These are phyloP conservation scores for Lojkania enalia DNA, from an alignment of 2,329 filamentous ascomycete species.

Conservation along the genomic window DNA sequence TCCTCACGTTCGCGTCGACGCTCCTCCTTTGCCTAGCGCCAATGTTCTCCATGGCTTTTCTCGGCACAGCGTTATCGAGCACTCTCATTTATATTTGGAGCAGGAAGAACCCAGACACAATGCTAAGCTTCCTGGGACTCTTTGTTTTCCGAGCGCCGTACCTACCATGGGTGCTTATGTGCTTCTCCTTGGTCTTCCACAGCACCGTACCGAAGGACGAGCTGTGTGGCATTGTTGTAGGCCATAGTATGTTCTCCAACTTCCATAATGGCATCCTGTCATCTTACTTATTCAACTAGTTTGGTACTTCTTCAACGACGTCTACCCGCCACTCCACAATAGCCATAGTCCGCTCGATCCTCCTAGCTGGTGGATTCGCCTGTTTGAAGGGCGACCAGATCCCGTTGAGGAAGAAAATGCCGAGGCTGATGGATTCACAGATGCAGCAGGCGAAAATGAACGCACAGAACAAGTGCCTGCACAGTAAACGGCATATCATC, in stretches of 20 bases:
- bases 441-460: conserved; percentile 12
- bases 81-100: conserved; percentile 99
- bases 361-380: conserved; percentile 82
- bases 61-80: conserved; percentile 90
- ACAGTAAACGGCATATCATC: conserved; percentile 14
- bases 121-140: conserved; percentile 82
- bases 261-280: neutral
- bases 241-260: conserved; percentile 62
- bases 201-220: conserved; percentile 91
- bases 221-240: conserved; percentile 91
- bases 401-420: conserved; percentile 14
- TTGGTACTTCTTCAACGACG: conserved; percentile 98
- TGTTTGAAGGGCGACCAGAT: conserved; percentile 65
- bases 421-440: conserved; percentile 19
- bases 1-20: conserved; percentile 81
- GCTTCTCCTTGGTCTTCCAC: conserved; percentile 88
- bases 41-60: conserved; percentile 86
- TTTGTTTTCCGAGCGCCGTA: conserved; percentile 93
- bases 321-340: conserved; percentile 88
- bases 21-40: conserved; percentile 82
- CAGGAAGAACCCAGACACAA: conserved; percentile 86
- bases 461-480: conserved; percentile 16
- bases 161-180: conserved; percentile 93
- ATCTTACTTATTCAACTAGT: conserved; percentile 51
- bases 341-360: conserved; percentile 86